Evolutionary conservation across 2,329 filamentous ascomycete genomes (phyloP).

Genomic region (Paramyrothecium sp.): DNA sequence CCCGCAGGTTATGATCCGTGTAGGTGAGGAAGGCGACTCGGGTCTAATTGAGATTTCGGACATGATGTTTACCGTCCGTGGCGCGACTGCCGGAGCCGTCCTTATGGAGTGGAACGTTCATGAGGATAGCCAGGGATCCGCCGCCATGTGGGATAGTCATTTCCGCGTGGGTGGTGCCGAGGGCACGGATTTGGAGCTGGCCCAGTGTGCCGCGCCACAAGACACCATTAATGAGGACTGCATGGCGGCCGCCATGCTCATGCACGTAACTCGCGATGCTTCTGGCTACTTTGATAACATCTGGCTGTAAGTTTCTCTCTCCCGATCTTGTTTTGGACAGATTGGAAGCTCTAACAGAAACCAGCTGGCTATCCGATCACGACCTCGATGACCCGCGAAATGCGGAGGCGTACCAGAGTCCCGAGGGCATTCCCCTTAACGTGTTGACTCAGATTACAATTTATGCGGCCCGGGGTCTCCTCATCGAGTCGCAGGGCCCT

Average conservation of each 20-base stretch:
- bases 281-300: constrained; percentile 51
- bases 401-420: constrained; percentile 43
- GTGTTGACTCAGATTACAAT: constrained; percentile 24
- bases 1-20: constrained; percentile 64
- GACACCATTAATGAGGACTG: constrained; percentile 53
- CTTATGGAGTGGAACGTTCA: constrained; percentile 43
- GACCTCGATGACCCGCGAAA: constrained; percentile 4
- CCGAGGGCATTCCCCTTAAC: constrained; percentile 25
- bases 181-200: constrained; percentile 63
- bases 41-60: constrained; percentile 70
- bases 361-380: constrained; percentile 64
- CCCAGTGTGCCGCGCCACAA: constrained; percentile 53
- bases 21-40: constrained; percentile 59
- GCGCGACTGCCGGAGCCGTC: constrained; percentile 66
- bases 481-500: constrained; percentile 27
- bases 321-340: not conserved
- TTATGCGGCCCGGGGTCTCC: constrained; percentile 28
- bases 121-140: constrained; percentile 65
- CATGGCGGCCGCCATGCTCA: constrained; percentile 54
- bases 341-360: not conserved
- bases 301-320: constrained; percentile 43
- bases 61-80: constrained; percentile 64
- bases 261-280: constrained; percentile 41
- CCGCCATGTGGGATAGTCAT: constrained; percentile 39
- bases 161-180: constrained; percentile 70